Base-by-base conservation (phyloP, 176 grass and related monocot species). In the Triticum dicoccoides region DNA sequence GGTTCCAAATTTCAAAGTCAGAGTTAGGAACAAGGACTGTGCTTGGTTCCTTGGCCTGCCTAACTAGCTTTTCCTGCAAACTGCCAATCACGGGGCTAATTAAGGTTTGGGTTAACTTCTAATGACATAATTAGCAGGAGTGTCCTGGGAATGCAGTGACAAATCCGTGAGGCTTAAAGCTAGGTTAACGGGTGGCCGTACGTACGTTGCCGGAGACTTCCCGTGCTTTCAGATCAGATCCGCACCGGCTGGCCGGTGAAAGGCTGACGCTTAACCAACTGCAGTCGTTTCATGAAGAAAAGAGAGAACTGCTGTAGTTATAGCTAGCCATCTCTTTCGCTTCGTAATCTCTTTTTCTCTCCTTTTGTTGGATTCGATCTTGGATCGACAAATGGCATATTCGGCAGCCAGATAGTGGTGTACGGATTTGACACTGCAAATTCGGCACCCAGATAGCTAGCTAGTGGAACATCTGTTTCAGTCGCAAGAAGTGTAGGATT, bases 261-360 rank as follows among this genome's bases (percentile, higher is more conserved):
- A 87, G 77, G 39, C 77, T 85, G 82, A 88, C 68, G 49, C 10
- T 44, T 84, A 91, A 76, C 86, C 44, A 74, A 77, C 74, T 44
- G 27, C 1, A 0, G 42, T 18, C 3, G 24, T 11, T 73, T 73
- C 35, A 72, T 58, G 54, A 72, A 72, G 38, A 11, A 42, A 72
- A 27, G 38, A 14, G 45, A 74, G 25, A 17, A 6, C 17, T n/a
- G 8, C 8, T 39, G 67, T 18, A 74, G 4, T 11, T 45, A 37
- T 45, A 37, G 69, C 6, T 51, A 77, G 82, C 35, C 10, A 23
- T 86, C 78, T 39, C 38, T 82, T 63, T 86, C 37, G 32, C 11
- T 58, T 76, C n/a, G 6, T 18, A 54, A 54, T 54, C 5, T 54
- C 51, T 12, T 32, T 30, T 38, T 12, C 44, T 12, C 23, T 15